These are phyloP conservation scores for Sugiyamaella novakii DNA, from an alignment of 1,139 yeast genomes.

Conservation along the genomic window DNA sequence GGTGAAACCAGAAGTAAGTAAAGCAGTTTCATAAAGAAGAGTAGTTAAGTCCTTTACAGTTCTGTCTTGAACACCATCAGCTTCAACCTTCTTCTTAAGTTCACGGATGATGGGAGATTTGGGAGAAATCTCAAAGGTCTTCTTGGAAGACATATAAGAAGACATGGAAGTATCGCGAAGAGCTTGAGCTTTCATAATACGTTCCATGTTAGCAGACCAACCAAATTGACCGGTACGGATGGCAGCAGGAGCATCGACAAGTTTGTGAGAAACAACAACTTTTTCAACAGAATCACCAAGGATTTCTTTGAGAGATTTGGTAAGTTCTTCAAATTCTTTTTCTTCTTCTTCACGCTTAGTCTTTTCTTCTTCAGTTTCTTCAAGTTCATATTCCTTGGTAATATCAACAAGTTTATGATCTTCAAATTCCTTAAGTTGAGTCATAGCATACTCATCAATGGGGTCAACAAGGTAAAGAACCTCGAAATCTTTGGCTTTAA, in stretches of 20 bases:
- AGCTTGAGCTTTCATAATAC: slow-evolving; percentile 99
- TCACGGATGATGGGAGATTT: slow-evolving; percentile 92
- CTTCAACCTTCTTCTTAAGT: slow-evolving; percentile 93
- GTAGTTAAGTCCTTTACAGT: slow-evolving; percentile 98
- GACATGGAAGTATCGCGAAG: slow-evolving; percentile 99
- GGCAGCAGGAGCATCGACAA: slow-evolving; percentile 99
- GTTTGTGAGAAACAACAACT: slow-evolving; percentile 97
- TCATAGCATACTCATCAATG: slow-evolving; percentile 99
- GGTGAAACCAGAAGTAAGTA: slow-evolving; percentile 97
- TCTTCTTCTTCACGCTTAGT: slow-evolving; percentile 87
- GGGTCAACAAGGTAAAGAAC: slow-evolving; percentile 98
- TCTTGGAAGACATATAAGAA: slow-evolving; percentile 99
- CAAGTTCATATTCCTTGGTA: slow-evolving; percentile 98
- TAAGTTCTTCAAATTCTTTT: slow-evolving; percentile 88
- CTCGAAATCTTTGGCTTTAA: slow-evolving; percentile 98
- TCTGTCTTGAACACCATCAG: slow-evolving; percentile 97
- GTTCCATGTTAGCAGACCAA: slow-evolving; percentile 99
- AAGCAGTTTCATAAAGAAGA: slow-evolving; percentile 94
- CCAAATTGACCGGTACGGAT: slow-evolving; percentile 99
- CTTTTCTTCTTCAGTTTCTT: slow-evolving; percentile 99
- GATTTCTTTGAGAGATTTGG: slow-evolving; percentile 94
- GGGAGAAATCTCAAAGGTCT: slow-evolving; percentile 98
- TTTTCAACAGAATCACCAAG: slow-evolving; percentile 99
- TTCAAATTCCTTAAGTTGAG: slow-evolving; percentile 98
- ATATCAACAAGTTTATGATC: slow-evolving; percentile 98